phyloP scores from a whole-genome alignment of 2,329 filamentous ascomycete species.

The Aspergillus quadrilineatus region DNA sequence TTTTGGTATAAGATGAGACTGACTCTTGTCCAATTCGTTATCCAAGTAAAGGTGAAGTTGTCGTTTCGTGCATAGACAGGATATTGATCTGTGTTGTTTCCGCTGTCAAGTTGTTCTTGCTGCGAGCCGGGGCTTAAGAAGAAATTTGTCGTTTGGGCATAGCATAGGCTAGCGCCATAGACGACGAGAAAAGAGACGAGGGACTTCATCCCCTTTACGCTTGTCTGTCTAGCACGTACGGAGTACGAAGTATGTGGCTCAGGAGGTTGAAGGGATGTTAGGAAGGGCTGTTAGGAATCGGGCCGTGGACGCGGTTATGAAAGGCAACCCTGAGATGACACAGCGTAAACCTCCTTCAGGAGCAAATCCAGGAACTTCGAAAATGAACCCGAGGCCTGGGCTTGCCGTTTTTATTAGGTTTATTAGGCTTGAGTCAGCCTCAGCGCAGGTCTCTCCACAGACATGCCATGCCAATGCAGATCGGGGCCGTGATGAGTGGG shows the following conservation, averaged over 20 bases:
- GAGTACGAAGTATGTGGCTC: background rate
- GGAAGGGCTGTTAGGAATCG: background rate
- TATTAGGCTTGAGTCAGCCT: too few relatives aligned
- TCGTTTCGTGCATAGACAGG: conserved; percentile 4
- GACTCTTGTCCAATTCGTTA: conserved; percentile 11
- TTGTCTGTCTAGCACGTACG: background rate
- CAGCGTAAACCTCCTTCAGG: background rate
- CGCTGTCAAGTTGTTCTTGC: conserved; percentile 7
- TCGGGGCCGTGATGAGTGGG: too few relatives aligned
- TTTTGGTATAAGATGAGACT: conserved; percentile 14
- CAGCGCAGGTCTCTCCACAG: too few relatives aligned
- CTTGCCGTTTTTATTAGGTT: too few relatives aligned
- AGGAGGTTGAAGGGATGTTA: background rate
- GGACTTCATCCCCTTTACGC: conserved; percentile 4
- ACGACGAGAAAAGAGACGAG: background rate
- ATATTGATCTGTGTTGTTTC: conserved; percentile 10
- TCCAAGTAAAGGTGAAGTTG: conserved; percentile 3
- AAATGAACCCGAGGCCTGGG: too few relatives aligned
- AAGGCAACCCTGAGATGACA: background rate
- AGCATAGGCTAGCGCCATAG: background rate
- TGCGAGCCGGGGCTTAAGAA: conserved; percentile 11
- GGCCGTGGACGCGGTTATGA: background rate
- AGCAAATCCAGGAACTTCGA: background rate
- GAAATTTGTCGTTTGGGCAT: conserved; percentile 6
- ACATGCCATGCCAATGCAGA: too few relatives aligned